These are phyloP conservation scores for Amniculicola lignicola DNA, from an alignment of 495 filamentous ascomycete genomes.

Conservation along the genomic window DNA sequence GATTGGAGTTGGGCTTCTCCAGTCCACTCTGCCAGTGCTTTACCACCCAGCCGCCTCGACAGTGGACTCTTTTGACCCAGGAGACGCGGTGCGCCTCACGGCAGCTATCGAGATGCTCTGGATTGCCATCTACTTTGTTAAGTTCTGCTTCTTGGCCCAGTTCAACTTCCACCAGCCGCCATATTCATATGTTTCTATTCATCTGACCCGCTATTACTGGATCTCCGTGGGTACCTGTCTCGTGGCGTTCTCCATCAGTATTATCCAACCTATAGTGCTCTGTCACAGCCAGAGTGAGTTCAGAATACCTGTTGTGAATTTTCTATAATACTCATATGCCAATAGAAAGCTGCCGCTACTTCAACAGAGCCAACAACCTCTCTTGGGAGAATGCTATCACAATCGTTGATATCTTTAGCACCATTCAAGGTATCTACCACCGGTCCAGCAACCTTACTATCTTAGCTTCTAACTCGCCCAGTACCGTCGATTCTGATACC, in stretches of 20 bases:
- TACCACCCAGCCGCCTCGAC: background rate
- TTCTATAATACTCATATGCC: background rate
- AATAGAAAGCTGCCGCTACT: slow-evolving; percentile 7
- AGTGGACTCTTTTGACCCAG: background rate
- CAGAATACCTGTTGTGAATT: background rate
- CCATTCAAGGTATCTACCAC: slow-evolving; percentile 1
- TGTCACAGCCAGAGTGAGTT: slow-evolving; percentile 11
- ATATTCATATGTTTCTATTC: slow-evolving; percentile 18
- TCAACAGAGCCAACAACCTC: background rate
- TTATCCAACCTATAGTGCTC: slow-evolving; percentile 9
- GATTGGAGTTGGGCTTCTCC: slow-evolving; percentile 12
- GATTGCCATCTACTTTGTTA: slow-evolving; percentile 20
- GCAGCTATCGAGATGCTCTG: slow-evolving; percentile 22
- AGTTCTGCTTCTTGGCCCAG: slow-evolving; percentile 24
- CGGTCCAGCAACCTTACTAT: background rate
- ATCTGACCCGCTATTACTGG: slow-evolving; percentile 25
- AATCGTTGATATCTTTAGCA: slow-evolving; percentile 11
- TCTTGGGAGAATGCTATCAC: slow-evolving; percentile 7
- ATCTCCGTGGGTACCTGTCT: background rate
- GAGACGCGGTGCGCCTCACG: background rate
- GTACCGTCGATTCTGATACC: slow-evolving; percentile 11
- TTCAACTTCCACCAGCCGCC: slow-evolving; percentile 29
- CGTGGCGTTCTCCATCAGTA: background rate
- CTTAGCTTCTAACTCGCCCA: background rate
- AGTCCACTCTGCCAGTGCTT: background rate